phyloP scores from a whole-genome alignment of 1,139 yeast species.

The Entelexis sorbosivorans region DNA sequence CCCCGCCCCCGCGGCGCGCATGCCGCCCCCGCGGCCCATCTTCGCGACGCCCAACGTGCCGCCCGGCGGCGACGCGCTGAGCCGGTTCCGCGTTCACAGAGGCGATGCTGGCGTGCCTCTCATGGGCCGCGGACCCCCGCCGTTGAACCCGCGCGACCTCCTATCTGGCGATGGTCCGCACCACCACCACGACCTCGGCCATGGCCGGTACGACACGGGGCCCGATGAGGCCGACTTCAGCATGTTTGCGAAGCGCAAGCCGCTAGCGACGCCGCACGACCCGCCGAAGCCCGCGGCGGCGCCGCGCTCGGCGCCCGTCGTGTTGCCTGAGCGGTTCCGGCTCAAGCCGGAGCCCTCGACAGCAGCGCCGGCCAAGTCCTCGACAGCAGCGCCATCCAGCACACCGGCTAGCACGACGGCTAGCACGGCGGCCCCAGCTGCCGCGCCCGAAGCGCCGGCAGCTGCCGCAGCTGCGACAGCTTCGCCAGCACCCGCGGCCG shows the following conservation, averaged over 20 bases:
- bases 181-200: not conserved
- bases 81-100: slow-evolving; percentile 19
- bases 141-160: slow-evolving; percentile 16
- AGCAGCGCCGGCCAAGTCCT: not conserved
- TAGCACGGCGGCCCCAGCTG: not conserved
- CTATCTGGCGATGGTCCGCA: not conserved
- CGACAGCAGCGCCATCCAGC: not conserved
- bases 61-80: slow-evolving; percentile 15
- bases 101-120: slow-evolving; percentile 1
- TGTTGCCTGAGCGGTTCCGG: not conserved
- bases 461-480: not conserved
- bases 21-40: not conserved
- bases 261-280: slow-evolving; percentile 6
- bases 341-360: not conserved
- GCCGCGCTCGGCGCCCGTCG: not conserved
- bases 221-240: not conserved
- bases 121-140: slow-evolving; percentile 15
- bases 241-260: slow-evolving; percentile 6
- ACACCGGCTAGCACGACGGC: too few species aligned
- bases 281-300: slow-evolving; percentile 1
- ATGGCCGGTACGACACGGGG: not conserved
- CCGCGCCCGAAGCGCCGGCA: not conserved
- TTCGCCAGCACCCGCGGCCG: not conserved
- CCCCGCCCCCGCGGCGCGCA: slow-evolving; percentile 4
- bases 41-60: not conserved